Evolutionary conservation across 805 yeast species (phyloP).

Genomic region (Suhomyces kilbournensis): DNA sequence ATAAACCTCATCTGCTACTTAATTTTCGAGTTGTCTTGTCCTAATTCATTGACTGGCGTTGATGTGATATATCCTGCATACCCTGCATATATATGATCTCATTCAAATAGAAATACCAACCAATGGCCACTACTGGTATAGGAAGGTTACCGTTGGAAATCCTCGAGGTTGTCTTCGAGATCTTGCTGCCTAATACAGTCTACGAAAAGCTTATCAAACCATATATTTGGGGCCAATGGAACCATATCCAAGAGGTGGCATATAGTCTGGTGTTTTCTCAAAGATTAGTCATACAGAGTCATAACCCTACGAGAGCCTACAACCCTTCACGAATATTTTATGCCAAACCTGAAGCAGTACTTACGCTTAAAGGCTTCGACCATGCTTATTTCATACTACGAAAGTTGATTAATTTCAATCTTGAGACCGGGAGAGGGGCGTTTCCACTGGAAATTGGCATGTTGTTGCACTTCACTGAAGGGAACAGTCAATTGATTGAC

Average conservation of each 20-base stretch:
- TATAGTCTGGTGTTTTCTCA: conserved; percentile 4
- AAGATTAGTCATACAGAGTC: conserved; percentile 5
- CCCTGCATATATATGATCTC: neutral
- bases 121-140: neutral
- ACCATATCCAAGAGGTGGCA: conserved; percentile 7
- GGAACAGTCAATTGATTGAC: neutral
- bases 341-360: conserved; percentile 2
- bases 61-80: neutral
- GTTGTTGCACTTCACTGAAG: neutral
- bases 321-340: conserved; percentile 7
- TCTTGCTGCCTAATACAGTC: conserved; percentile 5
- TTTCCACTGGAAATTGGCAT: conserved; percentile 6
- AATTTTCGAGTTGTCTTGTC: neutral
- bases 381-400: conserved; percentile 9
- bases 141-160: conserved; percentile 11
- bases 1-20: neutral
- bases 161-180: conserved; percentile 4
- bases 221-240: conserved; percentile 3
- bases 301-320: neutral
- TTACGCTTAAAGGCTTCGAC: conserved; percentile 9
- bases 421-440: conserved; percentile 1
- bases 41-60: neutral
- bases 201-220: conserved; percentile 10
- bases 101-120: neutral
- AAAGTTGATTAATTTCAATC: conserved; percentile 5